These are phyloP conservation scores for Epichloe gansuensis DNA, from an alignment of 2,329 filamentous ascomycete species.

Conservation along the genomic window DNA sequence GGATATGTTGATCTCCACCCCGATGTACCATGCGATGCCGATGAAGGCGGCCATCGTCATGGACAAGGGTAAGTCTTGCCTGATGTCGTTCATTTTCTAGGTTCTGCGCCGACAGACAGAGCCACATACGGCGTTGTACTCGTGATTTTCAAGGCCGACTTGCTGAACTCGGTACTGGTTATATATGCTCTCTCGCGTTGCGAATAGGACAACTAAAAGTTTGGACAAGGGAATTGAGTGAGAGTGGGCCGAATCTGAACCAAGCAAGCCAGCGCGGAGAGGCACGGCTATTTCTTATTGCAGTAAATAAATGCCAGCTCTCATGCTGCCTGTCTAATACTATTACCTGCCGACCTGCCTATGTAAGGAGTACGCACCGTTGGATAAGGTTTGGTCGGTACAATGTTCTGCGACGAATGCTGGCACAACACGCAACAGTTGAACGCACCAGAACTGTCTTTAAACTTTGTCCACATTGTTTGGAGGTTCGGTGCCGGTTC, in stretches of 20 bases:
- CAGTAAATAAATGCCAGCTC: not conserved
- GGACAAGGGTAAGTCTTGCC: conserved; percentile 13
- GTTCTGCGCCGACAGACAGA: not conserved
- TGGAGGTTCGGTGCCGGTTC: not conserved
- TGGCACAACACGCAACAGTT: not conserved
- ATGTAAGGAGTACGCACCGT: not conserved
- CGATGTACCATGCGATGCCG: conserved; percentile 22
- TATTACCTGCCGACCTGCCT: not conserved
- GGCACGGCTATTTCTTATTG: not conserved
- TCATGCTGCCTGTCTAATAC: not conserved
- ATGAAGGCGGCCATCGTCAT: conserved; percentile 25
- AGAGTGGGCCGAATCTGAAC: not conserved
- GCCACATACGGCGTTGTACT: not conserved
- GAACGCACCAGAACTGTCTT: not conserved
- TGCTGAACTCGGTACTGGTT: too few relatives aligned
- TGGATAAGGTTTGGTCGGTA: not conserved
- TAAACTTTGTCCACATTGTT: not conserved
- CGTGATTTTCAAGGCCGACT: too few relatives aligned
- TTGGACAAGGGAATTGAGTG: too few relatives aligned
- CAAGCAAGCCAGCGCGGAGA: not conserved
- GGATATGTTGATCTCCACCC: conserved; percentile 17
- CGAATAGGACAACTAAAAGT: too few relatives aligned
- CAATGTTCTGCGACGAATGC: not conserved
- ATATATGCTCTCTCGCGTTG: too few relatives aligned
- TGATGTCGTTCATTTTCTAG: conserved; percentile 9